These are phyloP conservation scores for Aspergillus ochraceoroseus DNA, from an alignment of 2,329 filamentous ascomycete genomes.

Conservation along the genomic window DNA sequence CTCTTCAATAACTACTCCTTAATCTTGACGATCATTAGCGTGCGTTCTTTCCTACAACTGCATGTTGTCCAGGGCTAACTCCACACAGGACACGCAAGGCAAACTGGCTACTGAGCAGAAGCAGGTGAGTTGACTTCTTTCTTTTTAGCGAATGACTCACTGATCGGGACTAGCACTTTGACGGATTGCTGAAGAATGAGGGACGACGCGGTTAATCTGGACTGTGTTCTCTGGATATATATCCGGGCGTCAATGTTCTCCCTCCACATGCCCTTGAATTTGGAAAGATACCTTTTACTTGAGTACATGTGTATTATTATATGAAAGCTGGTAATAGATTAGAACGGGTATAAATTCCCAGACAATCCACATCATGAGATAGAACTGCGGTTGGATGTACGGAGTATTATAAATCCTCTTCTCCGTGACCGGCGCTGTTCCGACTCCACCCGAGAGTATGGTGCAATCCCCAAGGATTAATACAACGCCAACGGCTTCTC, in stretches of 20 bases:
- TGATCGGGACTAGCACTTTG: constrained; percentile 36
- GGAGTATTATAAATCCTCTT: too few species aligned
- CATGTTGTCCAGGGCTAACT: too few species aligned
- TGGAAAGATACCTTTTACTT: too few species aligned
- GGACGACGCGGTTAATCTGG: constrained; percentile 31
- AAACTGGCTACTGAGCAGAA: constrained; percentile 63
- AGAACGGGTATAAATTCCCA: too few species aligned
- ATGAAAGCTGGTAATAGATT: too few species aligned
- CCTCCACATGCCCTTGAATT: too few species aligned
- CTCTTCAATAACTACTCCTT: constrained; percentile 95
- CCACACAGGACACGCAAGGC: constrained; percentile 44
- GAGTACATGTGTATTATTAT: too few species aligned
- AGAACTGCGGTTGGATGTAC: too few species aligned
- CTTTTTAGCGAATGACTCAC: constrained; percentile 4
- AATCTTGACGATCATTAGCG: constrained; percentile 85
- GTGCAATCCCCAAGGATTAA: background rate
- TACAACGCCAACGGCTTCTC: background rate
- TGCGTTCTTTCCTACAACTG: constrained; percentile 33
- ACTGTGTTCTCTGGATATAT: background rate
- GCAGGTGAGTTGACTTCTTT: constrained; percentile 34
- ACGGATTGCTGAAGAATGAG: constrained; percentile 38
- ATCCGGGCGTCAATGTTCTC: too few species aligned
- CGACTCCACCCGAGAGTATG: constrained; percentile 9
- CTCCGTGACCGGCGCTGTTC: constrained; percentile 6
- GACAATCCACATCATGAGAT: too few species aligned